These are phyloP conservation scores for Eragrostis curvula DNA, from an alignment of 176 grass and related monocot genomes.

Conservation along the genomic window DNA sequence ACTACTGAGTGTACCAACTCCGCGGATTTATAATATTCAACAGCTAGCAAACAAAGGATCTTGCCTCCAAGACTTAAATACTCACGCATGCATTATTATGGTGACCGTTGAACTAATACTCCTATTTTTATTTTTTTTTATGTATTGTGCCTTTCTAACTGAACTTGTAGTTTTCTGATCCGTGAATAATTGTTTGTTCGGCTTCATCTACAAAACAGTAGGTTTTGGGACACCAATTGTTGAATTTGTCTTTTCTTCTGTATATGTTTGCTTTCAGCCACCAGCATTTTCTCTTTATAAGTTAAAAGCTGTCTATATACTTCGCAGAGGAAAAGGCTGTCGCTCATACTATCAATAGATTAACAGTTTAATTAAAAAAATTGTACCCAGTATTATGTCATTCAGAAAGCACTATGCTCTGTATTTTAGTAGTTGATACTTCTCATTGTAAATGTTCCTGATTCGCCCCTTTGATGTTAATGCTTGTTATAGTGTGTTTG, in stretches of 20 bases:
- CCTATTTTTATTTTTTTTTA: neutral
- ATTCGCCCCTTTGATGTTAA: neutral
- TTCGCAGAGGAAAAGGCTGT: neutral
- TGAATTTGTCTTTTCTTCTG: neutral
- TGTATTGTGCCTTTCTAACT: neutral
- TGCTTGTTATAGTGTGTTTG: neutral
- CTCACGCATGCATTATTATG: neutral
- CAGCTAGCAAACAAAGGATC: neutral
- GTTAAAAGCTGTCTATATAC: neutral
- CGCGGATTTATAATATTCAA: neutral
- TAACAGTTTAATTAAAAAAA: neutral
- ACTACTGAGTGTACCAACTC: neutral
- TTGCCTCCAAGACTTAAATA: neutral
- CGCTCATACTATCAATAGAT: neutral
- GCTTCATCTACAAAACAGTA: neutral
- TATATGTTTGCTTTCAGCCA: conserved; percentile 30
- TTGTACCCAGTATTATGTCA: neutral
- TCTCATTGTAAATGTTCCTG: conserved; percentile 1
- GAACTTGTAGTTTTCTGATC: neutral
- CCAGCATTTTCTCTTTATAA: neutral
- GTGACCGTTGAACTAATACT: neutral
- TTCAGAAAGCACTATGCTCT: neutral
- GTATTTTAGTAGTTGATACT: neutral
- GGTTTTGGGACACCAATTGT: neutral
- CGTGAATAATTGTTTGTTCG: neutral